Conservation (phyloP, 2,329 filamentous ascomycete species). For the Ampelomyces quisqualis region DNA sequence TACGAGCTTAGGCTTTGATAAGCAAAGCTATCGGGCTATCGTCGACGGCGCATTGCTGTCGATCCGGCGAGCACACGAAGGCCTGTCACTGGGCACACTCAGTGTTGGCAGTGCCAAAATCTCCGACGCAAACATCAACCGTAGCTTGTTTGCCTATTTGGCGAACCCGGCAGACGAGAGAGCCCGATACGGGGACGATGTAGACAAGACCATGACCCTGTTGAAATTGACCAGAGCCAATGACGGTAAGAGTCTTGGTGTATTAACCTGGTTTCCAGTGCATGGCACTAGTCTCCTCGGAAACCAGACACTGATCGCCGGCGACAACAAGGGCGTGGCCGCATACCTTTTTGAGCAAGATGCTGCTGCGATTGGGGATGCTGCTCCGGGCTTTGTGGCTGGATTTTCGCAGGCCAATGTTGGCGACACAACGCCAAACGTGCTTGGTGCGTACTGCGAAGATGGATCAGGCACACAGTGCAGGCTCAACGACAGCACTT, state of each 20-base stretch:
- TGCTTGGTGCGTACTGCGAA: slow-evolving; percentile 85
- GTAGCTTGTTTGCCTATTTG: slow-evolving; percentile 84
- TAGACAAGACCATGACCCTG: slow-evolving; percentile 78
- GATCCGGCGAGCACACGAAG: slow-evolving; percentile 77
- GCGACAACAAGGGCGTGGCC: slow-evolving; percentile 96
- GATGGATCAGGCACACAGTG: slow-evolving; percentile 70
- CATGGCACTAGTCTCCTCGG: slow-evolving; percentile 89
- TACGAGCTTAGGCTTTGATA: slow-evolving; percentile 80
- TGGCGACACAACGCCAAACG: slow-evolving; percentile 86
- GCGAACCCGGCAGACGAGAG: slow-evolving; percentile 80
- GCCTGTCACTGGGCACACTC: slow-evolving; percentile 67
- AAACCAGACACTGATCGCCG: slow-evolving; percentile 87
- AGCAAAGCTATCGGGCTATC: slow-evolving; percentile 84
- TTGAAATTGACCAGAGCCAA: slow-evolving; percentile 73
- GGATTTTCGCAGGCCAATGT: slow-evolving; percentile 92
- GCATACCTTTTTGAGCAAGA: slow-evolving; percentile 79
- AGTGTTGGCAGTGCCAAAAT: slow-evolving; percentile 70
- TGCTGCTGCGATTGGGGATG: slow-evolving; percentile 53
- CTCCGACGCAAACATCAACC: slow-evolving; percentile 78
- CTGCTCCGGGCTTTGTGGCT: slow-evolving; percentile 72
- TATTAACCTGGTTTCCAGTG: slow-evolving; percentile 88
- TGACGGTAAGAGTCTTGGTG: slow-evolving; percentile 73
- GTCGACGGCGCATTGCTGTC: slow-evolving; percentile 82
- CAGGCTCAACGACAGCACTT: slow-evolving; percentile 80
- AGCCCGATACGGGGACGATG: slow-evolving; percentile 63